These are phyloP conservation scores for Pyrrhoderma noxium DNA, from an alignment of 1,284 basidiomycete species.

Conservation along the genomic window DNA sequence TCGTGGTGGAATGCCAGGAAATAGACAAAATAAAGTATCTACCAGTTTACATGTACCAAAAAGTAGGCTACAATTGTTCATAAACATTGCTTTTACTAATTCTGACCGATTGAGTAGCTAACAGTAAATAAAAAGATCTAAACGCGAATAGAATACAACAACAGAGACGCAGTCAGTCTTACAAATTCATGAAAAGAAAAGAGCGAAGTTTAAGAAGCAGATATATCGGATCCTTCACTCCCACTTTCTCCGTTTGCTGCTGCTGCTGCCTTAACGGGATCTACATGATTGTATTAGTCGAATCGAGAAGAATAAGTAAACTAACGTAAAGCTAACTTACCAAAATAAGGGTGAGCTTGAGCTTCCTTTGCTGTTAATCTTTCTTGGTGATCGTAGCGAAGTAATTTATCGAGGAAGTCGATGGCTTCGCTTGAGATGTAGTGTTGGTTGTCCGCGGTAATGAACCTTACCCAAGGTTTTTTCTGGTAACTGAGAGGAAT, in stretches of 20 bases:
- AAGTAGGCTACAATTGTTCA: background rate
- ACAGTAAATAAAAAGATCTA: slow-evolving; percentile 3
- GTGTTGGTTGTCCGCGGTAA: slow-evolving; percentile 65
- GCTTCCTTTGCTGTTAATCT: slow-evolving; percentile 77
- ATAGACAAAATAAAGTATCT: slow-evolving; percentile 9
- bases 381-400: slow-evolving; percentile 82
- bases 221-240: slow-evolving; percentile 16
- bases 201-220: slow-evolving; percentile 4
- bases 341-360: slow-evolving; percentile 72
- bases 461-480: slow-evolving; percentile 70
- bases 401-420: slow-evolving; percentile 78
- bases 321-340: slow-evolving; percentile 33
- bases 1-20: slow-evolving; percentile 69
- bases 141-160: slow-evolving; percentile 15
- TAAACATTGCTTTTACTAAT: background rate
- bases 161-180: slow-evolving; percentile 5
- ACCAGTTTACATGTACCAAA: background rate
- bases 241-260: slow-evolving; percentile 15
- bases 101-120: too few species aligned
- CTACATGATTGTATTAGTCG: background rate
- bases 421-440: slow-evolving; percentile 69
- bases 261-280: slow-evolving; percentile 18
- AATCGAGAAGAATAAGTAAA: background rate
- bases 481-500: slow-evolving; percentile 49
- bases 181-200: background rate